Evolutionary conservation across 148 eudicot species (phyloP), one percentile per base, ranked within the genome.

Genomic region (Amaranthus hypochondriacus): DNA sequence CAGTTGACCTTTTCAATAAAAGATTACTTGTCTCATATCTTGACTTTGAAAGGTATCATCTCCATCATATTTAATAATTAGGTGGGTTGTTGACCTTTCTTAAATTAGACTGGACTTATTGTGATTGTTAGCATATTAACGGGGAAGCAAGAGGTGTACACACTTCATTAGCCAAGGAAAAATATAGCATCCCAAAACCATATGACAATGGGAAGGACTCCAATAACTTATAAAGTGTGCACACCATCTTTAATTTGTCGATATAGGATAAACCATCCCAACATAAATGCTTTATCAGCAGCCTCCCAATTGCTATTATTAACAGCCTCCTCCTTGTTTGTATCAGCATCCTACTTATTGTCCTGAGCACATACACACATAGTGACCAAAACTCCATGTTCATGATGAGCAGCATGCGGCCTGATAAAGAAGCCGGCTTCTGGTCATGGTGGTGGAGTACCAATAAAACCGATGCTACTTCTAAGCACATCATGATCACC

Each of bases 391-490:
- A 11, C 11, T 4, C 3, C 48, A 13, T 65, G 15, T 52, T 10
- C 68, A 47, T 7, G 42, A 60, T 46, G n/a, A 11, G 6, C 11
- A 28, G 39, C 39, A 28, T 28, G 39, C 39, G 39, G 39, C 39
- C 39, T 28, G 39, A 28, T 28, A 28, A 28, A 28, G 39, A 28
- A 28, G 39, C 39, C 39, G 39, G 39, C 39, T 28, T 28, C 39
- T 48, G 47, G 21, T 63, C 56, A 66, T 74, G 48, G 63, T 74
- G 63, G 77, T 65, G 2, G 75, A 63, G n/a, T 62, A 14, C 59
- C 5, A 9, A 62, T 62, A 62, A 13, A 42, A 10, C 39, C 11
- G 9, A 56, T 71, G 75, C 21, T 63, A 53, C 47, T 13, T 9
- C 46, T 14, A 47, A 10, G 14, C 42, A 72, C n/a, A 8, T 71